phyloP scores from a whole-genome alignment of 2,329 filamentous ascomycete genomes.

The Cladosporium velox region DNA sequence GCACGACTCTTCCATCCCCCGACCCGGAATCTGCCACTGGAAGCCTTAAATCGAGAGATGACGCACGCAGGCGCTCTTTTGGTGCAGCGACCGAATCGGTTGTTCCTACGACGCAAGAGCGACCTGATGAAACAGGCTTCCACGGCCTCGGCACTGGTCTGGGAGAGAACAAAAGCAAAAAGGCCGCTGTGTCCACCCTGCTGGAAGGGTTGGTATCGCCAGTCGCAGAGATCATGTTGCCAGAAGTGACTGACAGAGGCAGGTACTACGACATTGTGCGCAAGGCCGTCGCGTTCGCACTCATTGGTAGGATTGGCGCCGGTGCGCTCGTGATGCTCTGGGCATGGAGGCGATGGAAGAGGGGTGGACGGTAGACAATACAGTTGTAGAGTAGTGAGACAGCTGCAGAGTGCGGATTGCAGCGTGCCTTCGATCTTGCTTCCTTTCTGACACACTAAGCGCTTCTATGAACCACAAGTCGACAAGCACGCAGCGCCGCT shows the following conservation, averaged over 20 bases:
- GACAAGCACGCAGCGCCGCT: background rate
- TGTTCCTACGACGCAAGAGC: constrained; percentile 28
- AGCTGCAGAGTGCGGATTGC: background rate
- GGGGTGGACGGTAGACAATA: background rate
- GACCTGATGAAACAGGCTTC: constrained; percentile 48
- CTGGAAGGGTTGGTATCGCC: constrained; percentile 47
- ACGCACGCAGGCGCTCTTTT: constrained; percentile 15
- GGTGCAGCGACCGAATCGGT: constrained; percentile 24
- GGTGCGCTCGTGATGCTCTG: constrained; percentile 21
- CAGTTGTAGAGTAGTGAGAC: background rate
- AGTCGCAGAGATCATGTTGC: constrained; percentile 28
- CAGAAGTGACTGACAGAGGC: constrained; percentile 35
- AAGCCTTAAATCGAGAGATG: background rate
- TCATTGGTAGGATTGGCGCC: constrained; percentile 40
- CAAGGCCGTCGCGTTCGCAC: constrained; percentile 47
- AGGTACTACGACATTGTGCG: constrained; percentile 54
- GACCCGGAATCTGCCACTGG: background rate
- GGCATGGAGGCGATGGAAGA: constrained; percentile 22
- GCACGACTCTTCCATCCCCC: constrained; percentile 27
- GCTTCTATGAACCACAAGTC: background rate
- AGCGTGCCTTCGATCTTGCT: background rate
- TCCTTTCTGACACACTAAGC: constrained; percentile 4
- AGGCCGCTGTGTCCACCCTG: constrained; percentile 50
- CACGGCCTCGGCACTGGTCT: constrained; percentile 48
- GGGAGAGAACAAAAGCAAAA: constrained; percentile 38